Base-by-base conservation (phyloP, 805 yeast genomes). In the Sugiyamaella qingdaonensis region DNA sequence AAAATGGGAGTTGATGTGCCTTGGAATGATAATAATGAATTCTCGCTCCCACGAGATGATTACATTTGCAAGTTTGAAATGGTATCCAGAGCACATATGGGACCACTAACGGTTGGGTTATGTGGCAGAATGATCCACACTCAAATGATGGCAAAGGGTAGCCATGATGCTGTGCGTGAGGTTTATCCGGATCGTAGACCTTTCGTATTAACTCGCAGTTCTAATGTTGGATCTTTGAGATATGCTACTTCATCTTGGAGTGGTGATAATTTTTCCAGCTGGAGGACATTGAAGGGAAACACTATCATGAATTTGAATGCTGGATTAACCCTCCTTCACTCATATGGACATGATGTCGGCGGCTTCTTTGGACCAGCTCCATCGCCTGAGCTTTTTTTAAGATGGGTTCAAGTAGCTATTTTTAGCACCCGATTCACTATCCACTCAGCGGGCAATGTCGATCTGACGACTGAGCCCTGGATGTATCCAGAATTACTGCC, bases 1-100 rank as follows among this genome's bases (percentile, higher is more conserved):
- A 7, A 8, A 8, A 32, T 46, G 43, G 50, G 50, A 10, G 14
- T 46, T 16, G 50, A 46, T 46, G 18, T 14, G 11, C 31, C 33
- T 10, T 46, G 50, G 50, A 46, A 46, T 32, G 50, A 46, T 19
- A 46, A 46, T 19, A 46, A 46, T 32, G 50, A 46, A 19, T 46
- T 10, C 16, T 31, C 42, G 11, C 11, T 46, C 11, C n/a, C 33
- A 11, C 33, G 33, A n/a, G 50, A 46, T 19, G 31, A 21, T 36
- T 4, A 14, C 37, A 7, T 31, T 45, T 24, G 51, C 51, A 7
- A 36, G 21, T 48, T 3, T 48, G n/a, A 48, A 24, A 10, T 45
- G 37, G 33, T 48, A 45, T 10, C 21, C 37, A 14, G 35, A 33
- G 16, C 24, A 19, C 33, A 21, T 32, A 10, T n/a, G 36, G 24